Evolutionary conservation across 306 rosid genomes (phyloP), one percentile per base, ranked within the genome.

Genomic region (Cucumis melo): DNA sequence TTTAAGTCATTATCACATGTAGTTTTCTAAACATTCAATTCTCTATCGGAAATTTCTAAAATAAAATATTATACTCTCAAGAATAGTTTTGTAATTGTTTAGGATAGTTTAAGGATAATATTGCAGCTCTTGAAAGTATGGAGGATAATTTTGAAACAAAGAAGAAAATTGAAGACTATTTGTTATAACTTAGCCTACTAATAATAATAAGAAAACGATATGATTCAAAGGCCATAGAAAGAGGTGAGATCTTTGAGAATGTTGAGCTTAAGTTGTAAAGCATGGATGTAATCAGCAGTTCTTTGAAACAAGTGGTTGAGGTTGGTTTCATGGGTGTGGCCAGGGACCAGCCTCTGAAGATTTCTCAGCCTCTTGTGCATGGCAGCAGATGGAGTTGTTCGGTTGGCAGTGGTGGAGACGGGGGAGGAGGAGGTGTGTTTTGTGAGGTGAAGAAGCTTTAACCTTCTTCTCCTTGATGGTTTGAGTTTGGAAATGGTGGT

Each of bases 271-370:
- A 89, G 79, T 85, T 92, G 83, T 11, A 92, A 89, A 51, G 36
- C 81, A 57, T 71, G 46, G 59, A 92, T 83, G 80, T 89, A 86
- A 24, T 81, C 84, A 51, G 89, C 85, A 81, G 90, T 82, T 73
- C 76, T 78, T 64, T 82, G 85, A 56, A 80, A 85, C 79, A 87
- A 72, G 81, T 73, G 78, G 68, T 87, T 82, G 8, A 71, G 84
- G 58, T 90, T 74, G 58, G 87, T 79, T 78, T 72, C 81, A 62
- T 82, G 87, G 57, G 41, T 8, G 82, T 79, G 66, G 27, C 88
- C 87, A 6, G 93, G 94, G 79, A 89, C 75, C 55, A 81, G 77
- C 42, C 81, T 83, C 53, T 89, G 82, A 66, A 92, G 96, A 79
- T 84, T 80, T 73, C 58, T 68, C 29, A 92, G 87, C 83, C 85